Percentiles rank a stretch among this genome's conserved stretches.
These are phyloP conservation scores for Lactarius indigo DNA, from an alignment of 768 basidiomycete species.

Conservation along the genomic window DNA sequence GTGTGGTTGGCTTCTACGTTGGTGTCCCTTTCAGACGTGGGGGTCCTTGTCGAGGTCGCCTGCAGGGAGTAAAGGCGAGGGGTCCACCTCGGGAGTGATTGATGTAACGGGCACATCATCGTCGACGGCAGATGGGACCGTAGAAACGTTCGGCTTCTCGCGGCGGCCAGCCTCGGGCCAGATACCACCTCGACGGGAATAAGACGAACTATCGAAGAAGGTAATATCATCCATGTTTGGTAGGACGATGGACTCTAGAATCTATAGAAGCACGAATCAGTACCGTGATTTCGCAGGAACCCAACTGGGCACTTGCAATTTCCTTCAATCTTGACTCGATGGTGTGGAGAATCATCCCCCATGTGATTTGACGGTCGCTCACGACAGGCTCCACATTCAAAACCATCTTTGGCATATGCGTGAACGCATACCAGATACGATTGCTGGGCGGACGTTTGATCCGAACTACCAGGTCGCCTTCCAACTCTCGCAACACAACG, in stretches of 20 bases:
- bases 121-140: constrained; percentile 23
- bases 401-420: constrained; percentile 82
- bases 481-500: constrained; percentile 81
- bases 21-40: constrained; percentile 34
- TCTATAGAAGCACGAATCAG: constrained; percentile 44
- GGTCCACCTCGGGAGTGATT: constrained; percentile 31
- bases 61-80: constrained; percentile 21
- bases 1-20: constrained; percentile 3
- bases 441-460: constrained; percentile 95
- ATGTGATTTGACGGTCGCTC: constrained; percentile 90
- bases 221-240: constrained; percentile 99
- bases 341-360: constrained; percentile 85
- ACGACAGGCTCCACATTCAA: constrained; percentile 91
- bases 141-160: constrained; percentile 29
- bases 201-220: constrained; percentile 78
- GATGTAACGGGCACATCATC: constrained; percentile 34
- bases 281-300: constrained; percentile 6
- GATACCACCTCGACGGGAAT: constrained; percentile 78
- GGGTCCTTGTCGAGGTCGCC: constrained; percentile 30
- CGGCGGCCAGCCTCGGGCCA: constrained; percentile 71
- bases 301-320: constrained; percentile 51
- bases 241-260: constrained; percentile 89
- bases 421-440: constrained; percentile 96
- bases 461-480: constrained; percentile 85
- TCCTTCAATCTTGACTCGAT: constrained; percentile 88